Evolutionary conservation across 2,329 filamentous ascomycete species (phyloP), one percentile per base, ranked within the genome.

Genomic region (Fusarium mexicanum): DNA sequence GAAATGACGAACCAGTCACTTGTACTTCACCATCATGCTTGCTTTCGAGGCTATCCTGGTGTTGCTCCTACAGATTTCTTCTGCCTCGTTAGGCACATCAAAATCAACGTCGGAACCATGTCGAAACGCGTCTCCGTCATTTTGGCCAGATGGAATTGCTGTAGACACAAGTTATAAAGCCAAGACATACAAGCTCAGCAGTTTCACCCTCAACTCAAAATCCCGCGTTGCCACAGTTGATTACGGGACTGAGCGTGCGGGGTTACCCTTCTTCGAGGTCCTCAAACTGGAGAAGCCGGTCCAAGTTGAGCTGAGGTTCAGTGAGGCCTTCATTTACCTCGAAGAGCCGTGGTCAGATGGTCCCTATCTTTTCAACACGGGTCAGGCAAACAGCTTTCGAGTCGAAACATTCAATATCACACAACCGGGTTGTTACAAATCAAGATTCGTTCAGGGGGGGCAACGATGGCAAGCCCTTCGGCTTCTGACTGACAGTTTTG

Each of bases 351-450:
- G 64, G n/a, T 37, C 61, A 22, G 64, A 66, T n/a, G 64, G 61
- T 2, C 64, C 64, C 1, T 35, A 41, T 12, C 61, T 66, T 17
- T 67, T 65, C 18, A 64, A 53, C 22, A 67, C 64, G 5, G 61
- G 63, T 5, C 35, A 58, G 8, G 24, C 40, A 20, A 65, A 48
- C 11, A 67, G 63, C 22, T 67, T 66, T 11, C 64, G 64, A n/a
- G 26, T 67, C 20, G 26, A 67, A 38, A 67, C 64, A 3, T n/a
- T 67, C 9, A 67, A 66, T 13, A 50, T 66, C 11, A 67, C 64
- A 41, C 53, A 58, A 8, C 38, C 61, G 7, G 61, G 64, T 5
- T 51, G 48, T 11, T 58, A 65, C 31, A 40, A 65, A 33, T 54
- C 38, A 13, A 65, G 53, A 22, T 63, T 67, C 22, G 22, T 35